Evolutionary conservation across 345 rosid species (phyloP), one percentile per base, ranked within the genome.

Genomic region (Gossypium herbaceum): DNA sequence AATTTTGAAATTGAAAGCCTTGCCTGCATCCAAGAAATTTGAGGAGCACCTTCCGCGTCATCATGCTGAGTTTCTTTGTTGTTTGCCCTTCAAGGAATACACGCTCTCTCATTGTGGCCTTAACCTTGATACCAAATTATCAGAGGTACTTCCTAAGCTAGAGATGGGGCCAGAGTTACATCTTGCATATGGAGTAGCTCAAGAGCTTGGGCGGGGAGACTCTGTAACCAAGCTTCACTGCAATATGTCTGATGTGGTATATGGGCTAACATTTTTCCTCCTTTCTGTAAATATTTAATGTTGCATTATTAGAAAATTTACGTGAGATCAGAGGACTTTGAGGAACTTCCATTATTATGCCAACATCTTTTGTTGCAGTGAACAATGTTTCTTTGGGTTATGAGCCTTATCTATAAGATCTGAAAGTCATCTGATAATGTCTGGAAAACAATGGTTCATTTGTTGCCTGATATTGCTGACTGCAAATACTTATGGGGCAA

Each of bases 181-280:
- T 71, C 84, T 90, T 75, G 90, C 89, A 55, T 85, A 86, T 76
- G 92, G 92, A 71, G 76, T 84, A 75, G 65, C 73, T 50, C 75
- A 81, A 69, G 92, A 85, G 80, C 81, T 90, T 82, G 92, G 85
- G 7, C 86, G 89, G 57, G 92, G 94, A 50, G 92, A 86, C 65
- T 90, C 89, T 54, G 90, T 90, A n/a, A 90, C 90, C n/a, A 90
- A 83, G 85, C 89, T 90, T 76, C 92, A 84, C 16, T 90, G 87
- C 52, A 89, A 86, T 76, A 82, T 86, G 86, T 85, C 92, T 60
- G 92, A 90, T 79, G 91, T 91, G 79, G 91, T 89, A 85, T 76
- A 45, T 52, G 61, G 48, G 51, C 39, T 63, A 43, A 3, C 12
- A 1, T 45, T 47, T 45, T 15, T 54, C 74, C 0, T 55, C 8